These are phyloP conservation scores for Pleoardoris graminearum DNA, from an alignment of 2,329 filamentous ascomycete genomes.

Conservation along the genomic window DNA sequence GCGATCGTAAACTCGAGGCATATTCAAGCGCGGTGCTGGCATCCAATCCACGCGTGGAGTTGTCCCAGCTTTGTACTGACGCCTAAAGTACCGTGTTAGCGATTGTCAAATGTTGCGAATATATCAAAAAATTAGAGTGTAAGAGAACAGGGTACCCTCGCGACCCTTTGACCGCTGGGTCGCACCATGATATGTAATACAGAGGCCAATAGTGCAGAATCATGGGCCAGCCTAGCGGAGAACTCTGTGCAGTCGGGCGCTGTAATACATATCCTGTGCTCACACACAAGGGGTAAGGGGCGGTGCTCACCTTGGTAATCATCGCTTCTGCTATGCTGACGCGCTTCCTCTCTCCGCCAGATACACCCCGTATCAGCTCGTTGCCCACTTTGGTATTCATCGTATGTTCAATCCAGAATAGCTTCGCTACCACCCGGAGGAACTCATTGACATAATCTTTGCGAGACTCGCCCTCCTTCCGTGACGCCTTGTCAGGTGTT, in stretches of 20 bases:
- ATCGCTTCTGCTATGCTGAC: slow-evolving; percentile 55
- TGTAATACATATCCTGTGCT: no score
- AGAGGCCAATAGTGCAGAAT: no score
- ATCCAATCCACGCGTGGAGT: slow-evolving; percentile 73
- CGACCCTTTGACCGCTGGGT: no score
- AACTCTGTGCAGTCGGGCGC: no score
- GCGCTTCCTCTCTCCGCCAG: slow-evolving; percentile 54
- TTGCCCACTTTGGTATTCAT: slow-evolving; percentile 74
- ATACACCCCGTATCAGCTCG: slow-evolving; percentile 68
- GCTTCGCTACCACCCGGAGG: slow-evolving; percentile 67
- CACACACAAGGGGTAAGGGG: slow-evolving; percentile 6
- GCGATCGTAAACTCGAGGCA: slow-evolving; percentile 65
- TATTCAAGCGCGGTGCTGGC: slow-evolving; percentile 75
- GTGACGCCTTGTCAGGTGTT: slow-evolving; percentile 64
- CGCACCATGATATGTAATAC: no score
- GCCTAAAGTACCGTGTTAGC: slow-evolving; percentile 12
- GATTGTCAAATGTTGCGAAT: slow-evolving; percentile 58
- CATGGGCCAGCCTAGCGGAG: no score
- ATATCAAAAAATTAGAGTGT: no score
- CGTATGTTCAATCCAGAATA: slow-evolving; percentile 74
- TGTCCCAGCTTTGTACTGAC: slow-evolving; percentile 53
- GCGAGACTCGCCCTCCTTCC: slow-evolving; percentile 65
- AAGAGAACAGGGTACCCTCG: no score
- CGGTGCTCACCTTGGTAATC: slow-evolving; percentile 42
- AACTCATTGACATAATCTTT: slow-evolving; percentile 64